Conservation (phyloP, 2,329 filamentous ascomycete genomes). For the Alternaria sp. region DNA sequence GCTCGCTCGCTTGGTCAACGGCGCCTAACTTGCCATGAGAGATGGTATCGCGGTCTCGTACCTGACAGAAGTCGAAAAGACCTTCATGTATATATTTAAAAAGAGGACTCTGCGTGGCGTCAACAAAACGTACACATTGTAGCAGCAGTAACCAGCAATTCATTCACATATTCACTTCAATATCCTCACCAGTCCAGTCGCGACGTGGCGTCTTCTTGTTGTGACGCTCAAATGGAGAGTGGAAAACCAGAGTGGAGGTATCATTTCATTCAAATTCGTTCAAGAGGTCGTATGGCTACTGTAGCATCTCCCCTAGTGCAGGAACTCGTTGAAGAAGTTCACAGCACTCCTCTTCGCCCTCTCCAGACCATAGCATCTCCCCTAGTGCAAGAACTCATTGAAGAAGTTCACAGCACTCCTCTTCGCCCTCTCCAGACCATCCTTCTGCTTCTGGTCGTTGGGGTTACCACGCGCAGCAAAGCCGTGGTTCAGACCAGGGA, state of each 20-base stretch:
- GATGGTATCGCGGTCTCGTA: background rate
- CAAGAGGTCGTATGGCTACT: background rate
- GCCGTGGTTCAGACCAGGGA: conserved; percentile 41
- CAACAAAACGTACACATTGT: background rate
- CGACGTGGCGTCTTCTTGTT: background rate
- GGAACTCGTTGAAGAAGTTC: conserved; percentile 40
- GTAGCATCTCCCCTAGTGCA: too few relatives aligned
- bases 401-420: conserved; percentile 39
- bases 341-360: conserved; percentile 42
- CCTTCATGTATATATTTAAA: conserved; percentile 11
- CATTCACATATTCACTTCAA: background rate
- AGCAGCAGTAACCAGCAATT: background rate
- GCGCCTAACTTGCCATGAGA: background rate
- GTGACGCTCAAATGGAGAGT: fast-evolving
- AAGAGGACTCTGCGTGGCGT: background rate
- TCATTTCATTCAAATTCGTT: background rate
- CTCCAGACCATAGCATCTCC: conserved; percentile 42
- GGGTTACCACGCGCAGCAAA: conserved; percentile 40
- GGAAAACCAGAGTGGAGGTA: background rate
- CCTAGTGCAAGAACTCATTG: conserved; percentile 43
- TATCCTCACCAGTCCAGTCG: background rate
- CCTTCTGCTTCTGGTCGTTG: conserved; percentile 34
- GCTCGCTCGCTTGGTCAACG: conserved; percentile 12
- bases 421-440: conserved; percentile 45
- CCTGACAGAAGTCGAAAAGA: background rate